phyloP scores from a whole-genome alignment of 2,329 filamentous ascomycete genomes.

The Colletotrichum tamarilloi region DNA sequence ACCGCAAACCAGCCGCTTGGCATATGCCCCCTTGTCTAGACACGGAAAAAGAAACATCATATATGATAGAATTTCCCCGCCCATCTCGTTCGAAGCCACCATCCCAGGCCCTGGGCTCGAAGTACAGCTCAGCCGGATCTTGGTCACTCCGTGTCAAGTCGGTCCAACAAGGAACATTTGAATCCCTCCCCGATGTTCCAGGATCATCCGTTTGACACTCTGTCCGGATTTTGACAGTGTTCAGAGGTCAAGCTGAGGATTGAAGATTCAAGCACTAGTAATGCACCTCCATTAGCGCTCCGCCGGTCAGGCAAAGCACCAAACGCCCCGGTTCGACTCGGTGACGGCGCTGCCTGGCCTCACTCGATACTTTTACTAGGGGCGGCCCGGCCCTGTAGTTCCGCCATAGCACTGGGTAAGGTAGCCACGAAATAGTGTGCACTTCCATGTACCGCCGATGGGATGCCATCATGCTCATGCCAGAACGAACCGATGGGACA shows the following conservation, averaged over 20 bases:
- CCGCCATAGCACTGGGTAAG: not conserved
- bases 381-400: conserved; percentile 27
- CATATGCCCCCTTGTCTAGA: conserved; percentile 8
- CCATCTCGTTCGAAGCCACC: not conserved
- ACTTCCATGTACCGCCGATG: not conserved
- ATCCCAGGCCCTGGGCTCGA: not conserved
- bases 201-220: not conserved
- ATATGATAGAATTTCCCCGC: conserved; percentile 19
- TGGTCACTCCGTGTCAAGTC: not conserved
- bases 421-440: not conserved
- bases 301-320: conserved; percentile 8
- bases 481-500: not conserved
- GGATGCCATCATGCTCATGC: not conserved
- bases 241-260: not conserved
- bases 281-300: not conserved
- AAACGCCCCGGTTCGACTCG: not conserved
- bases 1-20: not conserved
- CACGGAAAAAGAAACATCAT: conserved; percentile 9
- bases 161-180: not conserved
- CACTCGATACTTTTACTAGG: conserved; percentile 6
- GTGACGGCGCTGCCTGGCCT: not conserved
- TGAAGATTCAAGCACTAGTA: not conserved
- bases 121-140: not conserved
- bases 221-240: not conserved
- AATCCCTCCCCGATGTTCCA: not conserved